Conservation (phyloP, 2,329 filamentous ascomycete species). For the Trichoderma atroviride region DNA sequence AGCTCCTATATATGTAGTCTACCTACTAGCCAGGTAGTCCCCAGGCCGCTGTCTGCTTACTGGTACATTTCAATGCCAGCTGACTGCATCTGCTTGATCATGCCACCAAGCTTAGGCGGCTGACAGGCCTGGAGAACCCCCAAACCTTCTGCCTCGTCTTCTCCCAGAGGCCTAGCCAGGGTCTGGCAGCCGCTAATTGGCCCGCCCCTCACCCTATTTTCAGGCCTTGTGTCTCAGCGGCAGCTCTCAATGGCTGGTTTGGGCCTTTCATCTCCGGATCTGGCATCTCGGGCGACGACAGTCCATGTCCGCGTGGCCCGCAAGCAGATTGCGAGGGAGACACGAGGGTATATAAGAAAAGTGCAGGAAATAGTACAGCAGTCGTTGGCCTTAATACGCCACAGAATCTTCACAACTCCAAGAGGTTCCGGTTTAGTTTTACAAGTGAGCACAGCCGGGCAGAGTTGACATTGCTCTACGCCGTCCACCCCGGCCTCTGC, state of each 20-base stretch:
- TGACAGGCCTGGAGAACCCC: conserved; percentile 1
- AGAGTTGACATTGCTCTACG: background rate
- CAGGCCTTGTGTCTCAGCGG: background rate
- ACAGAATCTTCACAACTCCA: background rate
- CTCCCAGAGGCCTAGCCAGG: background rate
- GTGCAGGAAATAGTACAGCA: background rate
- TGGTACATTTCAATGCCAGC: background rate
- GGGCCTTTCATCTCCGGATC: background rate
- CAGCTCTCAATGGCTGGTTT: conserved; percentile 10
- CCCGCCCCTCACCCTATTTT: background rate
- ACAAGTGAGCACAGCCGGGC: background rate
- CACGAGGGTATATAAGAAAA: background rate
- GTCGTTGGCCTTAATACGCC: background rate
- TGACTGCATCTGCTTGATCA: background rate
- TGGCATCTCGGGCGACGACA: background rate
- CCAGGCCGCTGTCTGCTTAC: background rate
- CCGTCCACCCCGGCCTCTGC: background rate
- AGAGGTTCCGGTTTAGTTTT: background rate
- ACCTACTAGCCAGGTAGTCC: background rate
- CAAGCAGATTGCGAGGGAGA: background rate
- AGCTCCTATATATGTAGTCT: background rate
- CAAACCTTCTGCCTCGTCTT: background rate
- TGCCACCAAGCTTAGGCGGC: background rate
- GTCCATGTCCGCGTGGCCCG: conserved; percentile 1
- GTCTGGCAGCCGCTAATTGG: conserved; percentile 11